Evolutionary conservation across 768 basidiomycete species (phyloP), one percentile per base, ranked within the genome.

Genomic region (Lentinula boryana): DNA sequence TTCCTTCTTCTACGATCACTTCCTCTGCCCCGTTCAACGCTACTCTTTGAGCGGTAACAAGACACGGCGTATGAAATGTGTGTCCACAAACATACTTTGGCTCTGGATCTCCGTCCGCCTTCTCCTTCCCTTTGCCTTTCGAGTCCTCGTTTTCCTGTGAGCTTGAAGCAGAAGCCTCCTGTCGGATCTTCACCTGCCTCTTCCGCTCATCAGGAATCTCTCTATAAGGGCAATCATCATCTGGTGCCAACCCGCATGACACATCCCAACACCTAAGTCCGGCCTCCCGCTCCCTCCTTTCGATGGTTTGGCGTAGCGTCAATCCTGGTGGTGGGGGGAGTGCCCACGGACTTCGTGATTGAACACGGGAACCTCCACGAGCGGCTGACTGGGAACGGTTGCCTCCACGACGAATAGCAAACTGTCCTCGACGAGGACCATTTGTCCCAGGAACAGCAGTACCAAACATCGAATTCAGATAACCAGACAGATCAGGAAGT

Each of bases 211-310:
- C 70, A 0, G 68, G 66, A 16, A 70, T 56, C 54, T 68, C 69
- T 5, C 78, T 71, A 48, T 72, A 72, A 13, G 88, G 88, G 46
- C 89, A 87, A 15, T 89, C 88, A 60, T 90, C 88, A 13, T 83
- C 84, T 6, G 88, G 88, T 0, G 89, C 91, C 32, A 91, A 69
- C 2, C 88, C 88, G 70, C 91, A 93, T 62, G 83, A 84, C 32
- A 84, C 72, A 66, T 91, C 90, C 41, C 75, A 82, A 69, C 91
- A 93, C 53, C 91, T 77, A 65, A 90, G 67, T 0, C 88, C 90
- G 21, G 82, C 79, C 68, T 89, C 88, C 21, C 86, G 81, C 70
- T 92, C 91, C 59, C 82, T 78, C 61, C 81, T 79, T 70, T 93
- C 91, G 16, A 93, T 77, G 5, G 85, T 81, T 69, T 91, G 84